Evolutionary conservation across 1,139 yeast species (phyloP).

Genomic region (Yamadazyma taylorii): DNA sequence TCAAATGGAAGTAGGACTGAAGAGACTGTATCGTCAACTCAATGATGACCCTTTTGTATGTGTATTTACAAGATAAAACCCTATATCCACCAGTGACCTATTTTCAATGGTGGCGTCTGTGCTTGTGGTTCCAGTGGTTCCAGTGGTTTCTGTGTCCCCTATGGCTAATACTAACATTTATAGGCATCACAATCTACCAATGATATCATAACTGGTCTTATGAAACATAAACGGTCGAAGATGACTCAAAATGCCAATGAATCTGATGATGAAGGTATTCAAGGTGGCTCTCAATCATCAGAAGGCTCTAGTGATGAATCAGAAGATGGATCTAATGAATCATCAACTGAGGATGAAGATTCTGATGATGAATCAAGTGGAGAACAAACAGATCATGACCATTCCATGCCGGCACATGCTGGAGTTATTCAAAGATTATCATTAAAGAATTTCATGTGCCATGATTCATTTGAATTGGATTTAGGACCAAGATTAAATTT

Average conservation of each 20-base stretch:
- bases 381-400: not conserved
- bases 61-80: too few species aligned
- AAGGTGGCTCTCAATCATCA: too few species aligned
- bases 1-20: not conserved
- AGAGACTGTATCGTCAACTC: slow-evolving; percentile 1
- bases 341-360: too few species aligned
- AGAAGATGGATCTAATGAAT: slow-evolving; percentile 1
- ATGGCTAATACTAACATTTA: not conserved
- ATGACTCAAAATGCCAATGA: slow-evolving; percentile 4
- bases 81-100: too few species aligned
- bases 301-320: not conserved
- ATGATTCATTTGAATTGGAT: slow-evolving; percentile 69
- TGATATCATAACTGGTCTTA: slow-evolving; percentile 2
- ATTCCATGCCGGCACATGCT: slow-evolving; percentile 24
- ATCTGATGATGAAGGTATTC: not conserved
- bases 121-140: too few species aligned
- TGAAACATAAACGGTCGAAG: slow-evolving; percentile 4
- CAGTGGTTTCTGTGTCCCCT: not conserved
- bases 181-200: slow-evolving; percentile 2
- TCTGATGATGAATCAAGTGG: not conserved
- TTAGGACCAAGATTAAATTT: slow-evolving; percentile 87
- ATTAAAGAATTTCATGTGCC: slow-evolving; percentile 78
- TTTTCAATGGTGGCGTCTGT: too few species aligned
- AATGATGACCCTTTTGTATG: slow-evolving; percentile 2
- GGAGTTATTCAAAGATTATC: slow-evolving; percentile 59